Conservation (phyloP, 441 rosid genomes). For the Aquilaria agallochum region DNA sequence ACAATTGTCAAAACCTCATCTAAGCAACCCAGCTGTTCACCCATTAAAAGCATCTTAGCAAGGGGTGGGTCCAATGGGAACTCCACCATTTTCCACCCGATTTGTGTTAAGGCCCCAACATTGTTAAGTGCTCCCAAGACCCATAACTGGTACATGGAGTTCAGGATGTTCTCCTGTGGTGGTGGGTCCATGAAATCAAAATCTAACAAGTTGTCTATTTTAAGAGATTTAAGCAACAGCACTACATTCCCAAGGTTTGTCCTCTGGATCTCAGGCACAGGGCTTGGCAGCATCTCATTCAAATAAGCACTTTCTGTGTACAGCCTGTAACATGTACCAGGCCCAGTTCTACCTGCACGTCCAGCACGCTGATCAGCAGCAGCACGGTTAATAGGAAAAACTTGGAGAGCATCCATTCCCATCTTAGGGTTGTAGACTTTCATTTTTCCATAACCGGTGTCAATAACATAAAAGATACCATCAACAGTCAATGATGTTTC, state of each 20-base stretch:
- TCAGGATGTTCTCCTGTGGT: constrained; percentile 95
- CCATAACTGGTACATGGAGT: constrained; percentile 99
- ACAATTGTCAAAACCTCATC: constrained; percentile 94
- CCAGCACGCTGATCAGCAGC: constrained; percentile 98
- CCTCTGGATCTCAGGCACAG: constrained; percentile 97
- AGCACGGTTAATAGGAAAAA: constrained; percentile 92
- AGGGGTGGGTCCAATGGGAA: constrained; percentile 96
- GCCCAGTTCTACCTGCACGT: constrained; percentile 98
- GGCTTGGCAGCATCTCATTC: constrained; percentile 88
- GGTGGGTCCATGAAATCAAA: constrained; percentile 99
- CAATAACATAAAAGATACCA: constrained; percentile 94
- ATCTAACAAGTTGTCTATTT: constrained; percentile 85
- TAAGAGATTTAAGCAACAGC: constrained; percentile 86
- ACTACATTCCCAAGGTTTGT: constrained; percentile 97
- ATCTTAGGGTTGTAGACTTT: constrained; percentile 96
- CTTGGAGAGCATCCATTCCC: constrained; percentile 99
- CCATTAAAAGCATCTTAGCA: constrained; percentile 98
- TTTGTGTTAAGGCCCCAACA: constrained; percentile 80
- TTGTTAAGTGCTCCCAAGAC: constrained; percentile 95
- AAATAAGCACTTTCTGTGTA: constrained; percentile 90
- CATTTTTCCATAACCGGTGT: constrained; percentile 96
- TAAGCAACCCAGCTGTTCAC: constrained; percentile 73
- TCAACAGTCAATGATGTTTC: constrained; percentile 98
- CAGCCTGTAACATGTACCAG: constrained; percentile 93
- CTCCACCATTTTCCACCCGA: constrained; percentile 99